These are phyloP conservation scores for Boletus fagicola DNA, from an alignment of 768 basidiomycete species.

Conservation along the genomic window DNA sequence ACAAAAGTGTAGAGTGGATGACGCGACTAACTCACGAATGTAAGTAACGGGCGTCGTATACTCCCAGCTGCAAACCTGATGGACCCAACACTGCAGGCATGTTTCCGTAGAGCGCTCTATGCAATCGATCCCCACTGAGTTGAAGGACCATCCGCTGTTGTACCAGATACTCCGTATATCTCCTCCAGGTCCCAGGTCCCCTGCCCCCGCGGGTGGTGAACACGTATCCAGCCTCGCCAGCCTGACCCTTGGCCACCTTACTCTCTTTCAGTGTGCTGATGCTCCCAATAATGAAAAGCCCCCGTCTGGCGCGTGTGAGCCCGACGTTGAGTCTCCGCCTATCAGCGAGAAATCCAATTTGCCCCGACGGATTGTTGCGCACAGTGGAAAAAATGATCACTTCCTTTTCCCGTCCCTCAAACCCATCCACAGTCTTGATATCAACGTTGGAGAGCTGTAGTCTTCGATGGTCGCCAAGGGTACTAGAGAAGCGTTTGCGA, in stretches of 20 bases:
- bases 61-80: slow-evolving; percentile 5
- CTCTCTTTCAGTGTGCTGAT: slow-evolving; percentile 59
- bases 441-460: slow-evolving; percentile 69
- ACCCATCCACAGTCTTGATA: slow-evolving; percentile 92
- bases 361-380: slow-evolving; percentile 71
- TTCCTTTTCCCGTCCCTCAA: slow-evolving; percentile 92
- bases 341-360: slow-evolving; percentile 89
- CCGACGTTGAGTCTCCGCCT: slow-evolving; percentile 86
- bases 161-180: slow-evolving; percentile 57
- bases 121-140: slow-evolving; percentile 43
- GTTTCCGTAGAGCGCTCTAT: slow-evolving; percentile 32
- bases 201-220: slow-evolving; percentile 32
- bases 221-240: slow-evolving; percentile 9
- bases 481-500: slow-evolving; percentile 49
- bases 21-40: slow-evolving; percentile 6
- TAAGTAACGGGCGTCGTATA: slow-evolving; percentile 7
- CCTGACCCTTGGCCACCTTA: slow-evolving; percentile 31
- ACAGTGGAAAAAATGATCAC: slow-evolving; percentile 92
- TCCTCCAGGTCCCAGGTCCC: slow-evolving; percentile 56
- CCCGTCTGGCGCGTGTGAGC: slow-evolving; percentile 82
- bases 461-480: slow-evolving; percentile 65
- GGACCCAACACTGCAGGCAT: slow-evolving; percentile 9
- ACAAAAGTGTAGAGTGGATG: slow-evolving; percentile 1
- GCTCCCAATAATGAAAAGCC: slow-evolving; percentile 78
- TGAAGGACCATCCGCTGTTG: slow-evolving; percentile 52